Percentiles rank a stretch among this genome's conserved stretches.
These are phyloP conservation scores for Boletus edulis DNA, from an alignment of 768 basidiomycete species.

Conservation along the genomic window DNA sequence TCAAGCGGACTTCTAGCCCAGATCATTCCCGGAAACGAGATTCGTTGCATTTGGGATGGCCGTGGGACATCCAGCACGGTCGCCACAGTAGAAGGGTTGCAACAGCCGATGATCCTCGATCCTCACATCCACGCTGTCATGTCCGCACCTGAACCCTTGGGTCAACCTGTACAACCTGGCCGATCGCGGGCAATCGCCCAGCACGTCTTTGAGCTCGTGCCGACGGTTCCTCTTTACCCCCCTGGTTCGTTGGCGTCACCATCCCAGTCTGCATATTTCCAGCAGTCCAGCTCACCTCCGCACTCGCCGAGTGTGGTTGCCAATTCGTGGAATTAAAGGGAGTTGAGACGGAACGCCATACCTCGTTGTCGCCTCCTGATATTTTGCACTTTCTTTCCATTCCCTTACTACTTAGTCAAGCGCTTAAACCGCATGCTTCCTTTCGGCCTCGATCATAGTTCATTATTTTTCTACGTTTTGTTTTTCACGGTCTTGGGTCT, in stretches of 20 bases:
- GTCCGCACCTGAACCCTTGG: slow-evolving; percentile 47
- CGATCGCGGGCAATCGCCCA: slow-evolving; percentile 56
- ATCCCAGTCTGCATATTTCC: slow-evolving; percentile 50
- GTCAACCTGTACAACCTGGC: slow-evolving; percentile 37
- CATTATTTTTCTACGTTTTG: too few species aligned
- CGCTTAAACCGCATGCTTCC: too few species aligned
- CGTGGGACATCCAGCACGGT: slow-evolving; percentile 41
- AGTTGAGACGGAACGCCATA: neutral
- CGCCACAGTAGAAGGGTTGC: slow-evolving; percentile 31
- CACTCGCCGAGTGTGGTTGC: slow-evolving; percentile 46
- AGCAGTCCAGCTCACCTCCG: slow-evolving; percentile 51
- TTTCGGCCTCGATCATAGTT: too few species aligned
- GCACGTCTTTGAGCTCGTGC: slow-evolving; percentile 74
- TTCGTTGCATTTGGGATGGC: slow-evolving; percentile 91
- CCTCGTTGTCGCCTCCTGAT: neutral
- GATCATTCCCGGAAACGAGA: slow-evolving; percentile 77
- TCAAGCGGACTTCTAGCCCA: slow-evolving; percentile 77
- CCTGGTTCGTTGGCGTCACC: slow-evolving; percentile 53
- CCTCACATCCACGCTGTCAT: slow-evolving; percentile 87
- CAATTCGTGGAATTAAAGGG: slow-evolving; percentile 23
- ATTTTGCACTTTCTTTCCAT: too few species aligned
- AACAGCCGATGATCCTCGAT: slow-evolving; percentile 58
- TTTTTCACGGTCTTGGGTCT: neutral
- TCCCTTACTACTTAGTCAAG: too few species aligned
- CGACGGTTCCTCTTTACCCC: slow-evolving; percentile 36